phyloP scores from a whole-genome alignment of 352 stramenopile species.

The Globisporangium parvum region DNA sequence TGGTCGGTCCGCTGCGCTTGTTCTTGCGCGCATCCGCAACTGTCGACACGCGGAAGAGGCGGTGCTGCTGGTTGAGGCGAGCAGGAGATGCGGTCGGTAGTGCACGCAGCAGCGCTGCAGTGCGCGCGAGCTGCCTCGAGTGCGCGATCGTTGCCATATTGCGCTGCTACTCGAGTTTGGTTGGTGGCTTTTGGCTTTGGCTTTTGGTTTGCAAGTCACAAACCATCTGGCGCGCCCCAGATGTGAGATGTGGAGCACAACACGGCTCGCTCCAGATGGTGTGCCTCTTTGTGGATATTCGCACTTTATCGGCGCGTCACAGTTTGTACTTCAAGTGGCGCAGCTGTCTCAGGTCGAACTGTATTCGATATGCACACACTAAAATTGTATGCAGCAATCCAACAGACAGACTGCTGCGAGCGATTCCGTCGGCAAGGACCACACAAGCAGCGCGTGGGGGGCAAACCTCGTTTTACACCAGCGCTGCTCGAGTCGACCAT shows the following conservation, averaged over 20 bases:
- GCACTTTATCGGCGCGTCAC: not conserved
- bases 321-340: not conserved
- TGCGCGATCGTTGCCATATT: no score
- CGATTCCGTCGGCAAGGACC: not conserved
- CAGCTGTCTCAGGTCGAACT: not conserved
- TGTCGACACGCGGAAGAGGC: constrained; percentile 35
- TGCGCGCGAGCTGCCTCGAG: no score
- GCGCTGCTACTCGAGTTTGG: no score
- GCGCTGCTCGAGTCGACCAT: not conserved
- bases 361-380: not conserved
- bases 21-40: constrained; percentile 30
- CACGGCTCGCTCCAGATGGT: no score
- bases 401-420: not conserved
- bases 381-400: not conserved
- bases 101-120: no score
- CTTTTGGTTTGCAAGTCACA: no score
- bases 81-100: no score
- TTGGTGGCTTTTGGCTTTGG: no score
- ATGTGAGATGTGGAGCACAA: no score
- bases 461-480: not conserved
- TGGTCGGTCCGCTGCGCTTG: constrained; percentile 25
- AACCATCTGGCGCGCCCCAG: no score
- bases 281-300: not conserved
- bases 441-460: not conserved
- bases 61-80: constrained; percentile 8